These are phyloP conservation scores for Flaveria brownii DNA, from an alignment of 129 eudicot species.

Conservation along the genomic window DNA sequence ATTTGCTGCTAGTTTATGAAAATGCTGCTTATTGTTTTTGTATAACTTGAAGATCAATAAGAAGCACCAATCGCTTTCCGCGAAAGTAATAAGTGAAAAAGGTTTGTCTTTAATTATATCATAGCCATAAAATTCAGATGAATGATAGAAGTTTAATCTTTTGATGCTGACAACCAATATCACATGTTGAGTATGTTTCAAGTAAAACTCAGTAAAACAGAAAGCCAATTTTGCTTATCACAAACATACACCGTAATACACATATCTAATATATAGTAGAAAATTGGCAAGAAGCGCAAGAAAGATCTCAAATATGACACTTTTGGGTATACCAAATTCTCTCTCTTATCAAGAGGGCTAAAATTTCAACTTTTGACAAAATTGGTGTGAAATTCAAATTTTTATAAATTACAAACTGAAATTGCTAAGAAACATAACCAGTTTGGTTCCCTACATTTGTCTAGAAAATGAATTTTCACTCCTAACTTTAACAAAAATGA, in stretches of 20 bases:
- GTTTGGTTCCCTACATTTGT: background rate
- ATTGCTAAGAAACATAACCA: background rate
- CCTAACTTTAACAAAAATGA: background rate
- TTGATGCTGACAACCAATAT: background rate
- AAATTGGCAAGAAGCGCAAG: background rate
- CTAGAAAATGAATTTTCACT: background rate
- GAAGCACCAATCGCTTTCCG: background rate
- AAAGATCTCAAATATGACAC: background rate
- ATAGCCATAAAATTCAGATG: background rate
- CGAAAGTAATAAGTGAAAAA: constrained; percentile 18
- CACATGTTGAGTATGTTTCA: background rate
- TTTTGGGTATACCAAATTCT: background rate
- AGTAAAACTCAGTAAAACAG: background rate
- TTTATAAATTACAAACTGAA: background rate
- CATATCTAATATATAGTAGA: background rate
- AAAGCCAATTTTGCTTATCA: background rate
- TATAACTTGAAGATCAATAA: constrained; percentile 7
- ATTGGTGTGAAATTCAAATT: background rate
- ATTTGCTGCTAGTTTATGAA: constrained; percentile 19
- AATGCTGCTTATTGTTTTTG: background rate
- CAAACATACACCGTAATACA: constrained; percentile 1
- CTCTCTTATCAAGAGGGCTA: background rate
- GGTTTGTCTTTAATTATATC: background rate
- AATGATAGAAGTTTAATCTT: background rate
- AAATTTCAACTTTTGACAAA: background rate